phyloP scores from a whole-genome alignment of 371 early-diverging fungal species.

The Coemansia sp. region DNA sequence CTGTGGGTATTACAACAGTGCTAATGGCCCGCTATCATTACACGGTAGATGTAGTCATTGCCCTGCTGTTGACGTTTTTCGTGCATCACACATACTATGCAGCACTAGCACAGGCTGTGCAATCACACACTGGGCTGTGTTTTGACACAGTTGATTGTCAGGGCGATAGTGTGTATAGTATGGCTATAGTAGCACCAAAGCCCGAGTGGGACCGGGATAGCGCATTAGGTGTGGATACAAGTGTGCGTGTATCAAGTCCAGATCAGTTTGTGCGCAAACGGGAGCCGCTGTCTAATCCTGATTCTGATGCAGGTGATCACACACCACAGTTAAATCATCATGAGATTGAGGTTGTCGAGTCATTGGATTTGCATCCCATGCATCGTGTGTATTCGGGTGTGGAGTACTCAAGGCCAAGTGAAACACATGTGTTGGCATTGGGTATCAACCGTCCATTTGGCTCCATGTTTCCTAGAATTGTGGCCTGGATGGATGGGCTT shows the following conservation, averaged over 20 bases:
- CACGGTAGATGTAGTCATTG: slow-evolving; percentile 69
- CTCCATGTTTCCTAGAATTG: slow-evolving; percentile 14
- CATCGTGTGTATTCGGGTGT: not conserved
- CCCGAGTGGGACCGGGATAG: slow-evolving; percentile 34
- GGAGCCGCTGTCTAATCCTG: slow-evolving; percentile 8
- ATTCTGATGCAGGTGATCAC: not conserved
- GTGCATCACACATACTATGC: slow-evolving; percentile 53
- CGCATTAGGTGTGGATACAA: slow-evolving; percentile 20
- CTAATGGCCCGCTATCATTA: slow-evolving; percentile 69
- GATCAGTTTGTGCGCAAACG: slow-evolving; percentile 25
- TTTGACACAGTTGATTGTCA: not conserved
- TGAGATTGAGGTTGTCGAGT: slow-evolving; percentile 14
- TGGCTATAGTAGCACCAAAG: slow-evolving; percentile 7
- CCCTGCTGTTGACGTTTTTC: slow-evolving; percentile 59
- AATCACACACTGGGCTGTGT: too few relatives aligned
- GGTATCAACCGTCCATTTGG: slow-evolving; percentile 35
- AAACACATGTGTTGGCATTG: slow-evolving; percentile 1
- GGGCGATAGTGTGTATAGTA: not conserved
- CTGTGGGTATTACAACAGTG: slow-evolving; percentile 58
- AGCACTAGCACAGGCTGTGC: slow-evolving; percentile 24
- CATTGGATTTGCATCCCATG: not conserved
- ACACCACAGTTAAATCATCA: not conserved
- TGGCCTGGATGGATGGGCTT: slow-evolving; percentile 48
- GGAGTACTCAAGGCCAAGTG: not conserved
- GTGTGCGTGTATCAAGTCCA: not conserved